Evolutionary conservation across 805 yeast genomes (phyloP), one percentile per base, ranked within the genome.

Genomic region (Spathaspora gorwiae): DNA sequence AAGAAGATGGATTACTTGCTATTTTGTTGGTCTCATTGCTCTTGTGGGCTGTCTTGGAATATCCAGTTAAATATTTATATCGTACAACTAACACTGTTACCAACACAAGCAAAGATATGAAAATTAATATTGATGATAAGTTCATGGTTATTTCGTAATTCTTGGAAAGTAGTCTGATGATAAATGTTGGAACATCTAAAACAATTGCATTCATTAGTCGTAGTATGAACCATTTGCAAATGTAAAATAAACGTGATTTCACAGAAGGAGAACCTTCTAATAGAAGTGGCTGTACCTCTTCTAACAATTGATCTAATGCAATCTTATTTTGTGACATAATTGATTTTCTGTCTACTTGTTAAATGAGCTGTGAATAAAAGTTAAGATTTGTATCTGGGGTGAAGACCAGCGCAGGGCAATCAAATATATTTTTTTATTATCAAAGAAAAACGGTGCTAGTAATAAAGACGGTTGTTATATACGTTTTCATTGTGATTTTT

Each of bases 21-120:
- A 40, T 42, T 14, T 30, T 26, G 8, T 38, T 32, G 6, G 31
- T 34, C 5, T 11, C n/a, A 14, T 47, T 70, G 65, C 40, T 79
- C 72, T 52, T 46, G 50, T 47, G 43, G 58, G 57, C 43, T 37
- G 59, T 57, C 19, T 57, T 56, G 5, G 90, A 80, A 59, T 86
- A 87, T 9, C 73, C 66, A 0, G 87, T 83, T 15, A 84, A 64
- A 45, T 80, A 81, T 43, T 76, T 75, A 63, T 86, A 84, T 37
- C 94, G 65, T 6, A 84, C 73, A 35, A 80, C 55, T 1, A 77
- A 66, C 56, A 76, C 76, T 15, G 70, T 57, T 1, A 71, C 13
- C 5, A 42, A 36, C 6, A 30, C 40, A 5, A 46, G 34, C 6
- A 44, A 46, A 0, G 69, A 59, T 1, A 65, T 54, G 3, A 68